Percentiles rank a stretch among this genome's conserved stretches.
Evolutionary conservation across 495 filamentous ascomycete species (phyloP).

Genomic region (Penicillium soppii): DNA sequence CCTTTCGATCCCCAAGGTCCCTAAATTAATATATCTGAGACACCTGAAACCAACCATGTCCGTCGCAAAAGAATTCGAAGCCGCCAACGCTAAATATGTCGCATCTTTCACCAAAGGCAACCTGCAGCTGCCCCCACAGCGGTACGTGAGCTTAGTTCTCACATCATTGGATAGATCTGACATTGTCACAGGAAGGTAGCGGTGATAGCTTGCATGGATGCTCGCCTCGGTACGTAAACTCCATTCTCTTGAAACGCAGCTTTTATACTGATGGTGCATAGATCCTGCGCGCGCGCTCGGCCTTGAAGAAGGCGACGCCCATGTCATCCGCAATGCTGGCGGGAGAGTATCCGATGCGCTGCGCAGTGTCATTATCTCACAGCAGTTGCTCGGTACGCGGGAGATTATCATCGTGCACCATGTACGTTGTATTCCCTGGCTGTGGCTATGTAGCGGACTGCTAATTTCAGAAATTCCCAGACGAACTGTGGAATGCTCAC

Average conservation of each 20-base stretch:
- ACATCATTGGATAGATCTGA: background rate
- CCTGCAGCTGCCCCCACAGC: slow-evolving; percentile 70
- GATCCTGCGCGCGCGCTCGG: slow-evolving; percentile 69
- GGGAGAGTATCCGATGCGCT: slow-evolving; percentile 66
- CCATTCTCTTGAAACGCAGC: background rate
- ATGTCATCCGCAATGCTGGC: slow-evolving; percentile 80
- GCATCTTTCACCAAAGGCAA: slow-evolving; percentile 61
- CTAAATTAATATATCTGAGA: background rate
- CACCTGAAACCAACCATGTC: slow-evolving; percentile 23
- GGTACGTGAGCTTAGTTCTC: slow-evolving; percentile 32
- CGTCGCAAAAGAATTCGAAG: slow-evolving; percentile 34
- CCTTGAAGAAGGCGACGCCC: slow-evolving; percentile 73
- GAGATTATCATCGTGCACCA: slow-evolving; percentile 81
- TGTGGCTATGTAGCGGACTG: background rate
- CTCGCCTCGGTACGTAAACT: slow-evolving; percentile 55
- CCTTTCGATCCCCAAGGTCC: slow-evolving; percentile 9
- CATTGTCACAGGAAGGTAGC: slow-evolving; percentile 23
- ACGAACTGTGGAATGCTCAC: slow-evolving; percentile 80
- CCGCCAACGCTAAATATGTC: slow-evolving; percentile 60
- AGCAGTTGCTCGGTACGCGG: slow-evolving; percentile 78
- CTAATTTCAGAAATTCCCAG: slow-evolving; percentile 5
- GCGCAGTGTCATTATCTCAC: slow-evolving; percentile 72
- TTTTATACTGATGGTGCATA: slow-evolving; percentile 1
- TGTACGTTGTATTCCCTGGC: slow-evolving; percentile 13
- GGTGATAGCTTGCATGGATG: slow-evolving; percentile 80